Evolutionary conservation across 495 filamentous ascomycete species (phyloP).

Genomic region (Viridothelium virens): DNA sequence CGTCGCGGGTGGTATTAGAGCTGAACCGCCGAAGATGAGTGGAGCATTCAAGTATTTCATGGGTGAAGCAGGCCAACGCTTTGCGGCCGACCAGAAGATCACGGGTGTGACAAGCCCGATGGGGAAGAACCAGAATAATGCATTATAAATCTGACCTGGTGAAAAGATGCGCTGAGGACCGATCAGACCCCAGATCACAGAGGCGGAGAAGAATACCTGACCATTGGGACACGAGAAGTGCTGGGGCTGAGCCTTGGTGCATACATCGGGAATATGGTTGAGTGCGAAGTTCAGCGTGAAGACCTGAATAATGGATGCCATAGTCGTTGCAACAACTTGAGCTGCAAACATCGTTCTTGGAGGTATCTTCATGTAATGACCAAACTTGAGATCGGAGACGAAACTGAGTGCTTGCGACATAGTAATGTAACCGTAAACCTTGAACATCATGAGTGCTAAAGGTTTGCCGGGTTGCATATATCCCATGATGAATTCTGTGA

Average conservation of each 20-base stretch:
- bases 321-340: conserved; percentile 71
- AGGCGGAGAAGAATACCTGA: conserved; percentile 83
- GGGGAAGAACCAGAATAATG: conserved; percentile 69
- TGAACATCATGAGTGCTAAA: conserved; percentile 83
- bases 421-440: conserved; percentile 63
- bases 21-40: conserved; percentile 60
- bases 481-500: conserved; percentile 58
- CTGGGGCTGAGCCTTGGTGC: conserved; percentile 68
- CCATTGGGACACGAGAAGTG: conserved; percentile 87
- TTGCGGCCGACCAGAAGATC: conserved; percentile 53
- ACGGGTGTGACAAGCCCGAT: conserved; percentile 68
- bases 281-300: conserved; percentile 87
- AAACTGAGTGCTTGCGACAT: conserved; percentile 82
- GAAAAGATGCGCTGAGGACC: conserved; percentile 74
- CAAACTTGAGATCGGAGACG: conserved; percentile 79
- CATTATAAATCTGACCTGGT: conserved; percentile 57
- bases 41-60: conserved; percentile 56
- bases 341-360: conserved; percentile 70
- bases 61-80: conserved; percentile 45
- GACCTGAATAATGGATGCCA: conserved; percentile 75
- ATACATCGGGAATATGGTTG: conserved; percentile 62
- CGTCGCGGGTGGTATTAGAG: conserved; percentile 67
- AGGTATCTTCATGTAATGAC: conserved; percentile 92
- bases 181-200: conserved; percentile 81
- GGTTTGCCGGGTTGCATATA: conserved; percentile 70